A percentile compares a stretch with the other conserved stretches of the same genome.
phyloP scores from a whole-genome alignment of 2,329 filamentous ascomycete genomes.

The Raffaelea albimanens region DNA sequence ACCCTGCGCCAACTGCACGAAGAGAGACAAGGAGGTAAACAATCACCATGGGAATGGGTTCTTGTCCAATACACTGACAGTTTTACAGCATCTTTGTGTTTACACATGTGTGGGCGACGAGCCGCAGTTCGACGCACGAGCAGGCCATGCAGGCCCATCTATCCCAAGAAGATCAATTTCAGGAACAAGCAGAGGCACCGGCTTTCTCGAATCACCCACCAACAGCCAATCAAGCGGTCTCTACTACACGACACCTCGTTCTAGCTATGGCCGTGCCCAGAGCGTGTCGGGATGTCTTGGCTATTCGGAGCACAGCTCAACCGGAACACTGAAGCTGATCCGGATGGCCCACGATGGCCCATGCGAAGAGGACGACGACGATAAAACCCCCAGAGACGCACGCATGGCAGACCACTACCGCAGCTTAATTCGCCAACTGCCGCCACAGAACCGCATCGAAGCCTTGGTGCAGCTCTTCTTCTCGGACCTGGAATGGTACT shows the following conservation, averaged over 20 bases:
- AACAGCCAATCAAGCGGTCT: too few relatives aligned
- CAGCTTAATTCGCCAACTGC: not conserved
- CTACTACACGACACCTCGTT: too few relatives aligned
- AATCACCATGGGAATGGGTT: not conserved
- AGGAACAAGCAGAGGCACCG: too few relatives aligned
- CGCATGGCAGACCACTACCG: too few relatives aligned
- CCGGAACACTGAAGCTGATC: not conserved
- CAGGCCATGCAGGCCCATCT: too few relatives aligned
- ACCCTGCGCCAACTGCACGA: conserved; percentile 1
- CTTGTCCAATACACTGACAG: not conserved
- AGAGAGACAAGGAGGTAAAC: conserved; percentile 1
- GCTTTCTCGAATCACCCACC: too few relatives aligned
- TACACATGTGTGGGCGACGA: too few relatives aligned
- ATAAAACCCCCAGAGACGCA: too few relatives aligned
- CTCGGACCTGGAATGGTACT: conserved; percentile 1
- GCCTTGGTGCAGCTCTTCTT: not conserved
- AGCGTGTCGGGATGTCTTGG: not conserved
- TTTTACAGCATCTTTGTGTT: too few relatives aligned
- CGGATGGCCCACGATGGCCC: not conserved
- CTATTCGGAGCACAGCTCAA: not conserved
- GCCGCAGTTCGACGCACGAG: too few relatives aligned
- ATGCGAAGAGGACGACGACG: not conserved
- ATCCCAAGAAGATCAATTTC: too few relatives aligned
- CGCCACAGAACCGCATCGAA: not conserved
- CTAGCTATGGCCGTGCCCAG: not conserved